phyloP scores from a whole-genome alignment of 2,329 filamentous ascomycete genomes.

The Clarireedia hainanense region DNA sequence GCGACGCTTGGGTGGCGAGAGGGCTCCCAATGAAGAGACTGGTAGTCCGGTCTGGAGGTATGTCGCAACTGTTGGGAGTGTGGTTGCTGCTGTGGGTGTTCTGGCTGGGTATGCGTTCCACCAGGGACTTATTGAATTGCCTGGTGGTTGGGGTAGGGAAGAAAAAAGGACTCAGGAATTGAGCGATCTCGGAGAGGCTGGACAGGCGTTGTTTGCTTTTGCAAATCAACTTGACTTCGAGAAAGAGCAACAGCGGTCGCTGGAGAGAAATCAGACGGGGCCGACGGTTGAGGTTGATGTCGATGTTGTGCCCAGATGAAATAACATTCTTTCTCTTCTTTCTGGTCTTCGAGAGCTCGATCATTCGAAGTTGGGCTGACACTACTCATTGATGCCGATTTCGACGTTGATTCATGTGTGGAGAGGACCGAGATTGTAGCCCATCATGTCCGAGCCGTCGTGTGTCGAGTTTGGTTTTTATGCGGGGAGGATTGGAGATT shows the following conservation, averaged over 20 bases:
- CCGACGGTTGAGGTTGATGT: conserved; percentile 22
- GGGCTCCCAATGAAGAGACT: conserved; percentile 14
- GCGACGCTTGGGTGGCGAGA: conserved; percentile 19
- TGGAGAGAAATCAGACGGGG: conserved; percentile 7
- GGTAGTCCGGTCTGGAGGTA: conserved; percentile 18
- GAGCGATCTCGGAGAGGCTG: conserved; percentile 23
- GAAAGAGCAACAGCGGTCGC: conserved; percentile 11
- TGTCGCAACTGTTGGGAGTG: conserved; percentile 18
- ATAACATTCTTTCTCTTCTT: background rate
- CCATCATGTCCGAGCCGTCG: too few relatives aligned
- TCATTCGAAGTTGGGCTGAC: too few relatives aligned
- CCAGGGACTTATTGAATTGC: conserved; percentile 26
- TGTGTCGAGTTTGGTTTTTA: too few relatives aligned
- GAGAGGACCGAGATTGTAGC: too few relatives aligned
- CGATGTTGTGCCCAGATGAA: background rate
- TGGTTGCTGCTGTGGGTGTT: conserved; percentile 25
- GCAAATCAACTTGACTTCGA: conserved; percentile 17
- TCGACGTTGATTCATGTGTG: too few relatives aligned
- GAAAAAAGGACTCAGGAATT: conserved; percentile 13
- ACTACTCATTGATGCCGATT: too few relatives aligned
- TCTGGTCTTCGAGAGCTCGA: too few relatives aligned
- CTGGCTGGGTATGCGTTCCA: conserved; percentile 28
- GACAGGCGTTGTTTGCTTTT: conserved; percentile 20
- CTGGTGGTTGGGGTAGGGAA: background rate
- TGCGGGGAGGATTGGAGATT: too few relatives aligned